Evolutionary conservation across 768 basidiomycete species (phyloP), one percentile per base, ranked within the genome.

Genomic region (Vararia minispora): DNA sequence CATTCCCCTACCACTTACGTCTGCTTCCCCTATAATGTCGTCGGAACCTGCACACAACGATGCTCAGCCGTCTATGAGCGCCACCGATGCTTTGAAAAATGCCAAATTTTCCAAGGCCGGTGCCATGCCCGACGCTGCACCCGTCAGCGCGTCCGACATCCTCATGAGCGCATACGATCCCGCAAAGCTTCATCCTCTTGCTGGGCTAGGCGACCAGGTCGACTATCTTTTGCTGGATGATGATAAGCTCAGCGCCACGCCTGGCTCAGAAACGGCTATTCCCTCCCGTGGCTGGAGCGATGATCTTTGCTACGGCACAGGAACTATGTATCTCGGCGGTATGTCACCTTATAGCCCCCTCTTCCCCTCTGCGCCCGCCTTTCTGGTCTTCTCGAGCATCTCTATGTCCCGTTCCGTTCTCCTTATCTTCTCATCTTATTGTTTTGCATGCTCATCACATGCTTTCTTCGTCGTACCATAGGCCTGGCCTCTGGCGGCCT

Each of bases 251-350:
- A 89, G 63, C 59, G 78, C 88, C 39, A 66, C 95, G 44, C 89
- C 89, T 56, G 95, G 95, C 35, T 77, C 86, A 51, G 74, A 71
- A 51, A 90, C 86, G 43, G 91, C 92, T 42, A 75, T 99, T 48
- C 91, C 92, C 51, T 86, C 82, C 58, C 71, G 95, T 67, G 91
- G 95, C 46, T 98, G 90, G 92, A 87, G 89, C 65, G 95, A 99
- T 68, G 95, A 99, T 67, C 65, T 99, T 43, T 97, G 91, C 74
- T 97, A 98, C 64, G 95, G 95, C 55, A 97, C 92, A 53, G 95
- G 95, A 47, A 92, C 92, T 49, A 95, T 91, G 68, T 99, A 99
- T 77, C 79, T 99, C 41, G 74, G 85, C 60, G 94, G 94, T 97
- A 57, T 57, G 88, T 79, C 47, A 48, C 47, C 28, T n/a, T 17